Conservation (phyloP, 768 basidiomycete species). For the Mycena filopes region DNA sequence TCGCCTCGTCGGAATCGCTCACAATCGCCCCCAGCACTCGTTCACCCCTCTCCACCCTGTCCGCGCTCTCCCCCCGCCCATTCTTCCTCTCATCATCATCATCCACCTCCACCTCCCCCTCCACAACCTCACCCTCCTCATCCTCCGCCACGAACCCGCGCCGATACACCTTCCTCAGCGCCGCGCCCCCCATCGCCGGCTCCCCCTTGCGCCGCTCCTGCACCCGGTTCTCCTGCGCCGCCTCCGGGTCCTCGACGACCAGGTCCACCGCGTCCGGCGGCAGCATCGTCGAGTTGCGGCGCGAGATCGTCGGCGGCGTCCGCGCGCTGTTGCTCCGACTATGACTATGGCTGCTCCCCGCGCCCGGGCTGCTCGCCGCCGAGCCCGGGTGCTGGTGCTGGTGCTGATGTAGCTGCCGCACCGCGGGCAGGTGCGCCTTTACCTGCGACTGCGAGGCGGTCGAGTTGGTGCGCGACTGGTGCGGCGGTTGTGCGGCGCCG, state of each 20-base stretch:
- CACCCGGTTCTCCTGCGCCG: conserved; percentile 53
- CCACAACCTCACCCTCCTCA: conserved; percentile 43
- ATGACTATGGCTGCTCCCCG: no score
- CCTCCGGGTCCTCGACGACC: conserved; percentile 74
- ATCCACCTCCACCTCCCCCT: conserved; percentile 55
- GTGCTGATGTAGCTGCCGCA: not conserved
- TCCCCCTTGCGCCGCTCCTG: conserved; percentile 72
- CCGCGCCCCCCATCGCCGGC: conserved; percentile 56
- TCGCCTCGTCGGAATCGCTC: conserved; percentile 38
- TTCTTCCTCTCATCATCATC: no score
- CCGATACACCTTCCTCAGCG: conserved; percentile 63
- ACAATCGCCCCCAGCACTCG: conserved; percentile 48
- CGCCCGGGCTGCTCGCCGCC: not conserved
- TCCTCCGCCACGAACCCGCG: conserved; percentile 56
- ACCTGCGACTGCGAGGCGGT: conserved; percentile 25
- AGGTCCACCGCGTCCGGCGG: conserved; percentile 90
- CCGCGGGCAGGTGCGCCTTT: conserved; percentile 4
- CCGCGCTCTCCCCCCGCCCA: conserved; percentile 31
- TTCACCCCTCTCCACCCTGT: conserved; percentile 54
- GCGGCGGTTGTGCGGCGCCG: conserved; percentile 15
- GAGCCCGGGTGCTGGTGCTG: not conserved
- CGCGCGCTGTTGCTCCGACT: conserved; percentile 35
- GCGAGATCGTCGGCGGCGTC: conserved; percentile 45
- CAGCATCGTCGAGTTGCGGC: conserved; percentile 50
- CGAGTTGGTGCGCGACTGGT: conserved; percentile 34